phyloP scores from a whole-genome alignment of 176 grass and related monocot species.

The Oryza brachyantha region DNA sequence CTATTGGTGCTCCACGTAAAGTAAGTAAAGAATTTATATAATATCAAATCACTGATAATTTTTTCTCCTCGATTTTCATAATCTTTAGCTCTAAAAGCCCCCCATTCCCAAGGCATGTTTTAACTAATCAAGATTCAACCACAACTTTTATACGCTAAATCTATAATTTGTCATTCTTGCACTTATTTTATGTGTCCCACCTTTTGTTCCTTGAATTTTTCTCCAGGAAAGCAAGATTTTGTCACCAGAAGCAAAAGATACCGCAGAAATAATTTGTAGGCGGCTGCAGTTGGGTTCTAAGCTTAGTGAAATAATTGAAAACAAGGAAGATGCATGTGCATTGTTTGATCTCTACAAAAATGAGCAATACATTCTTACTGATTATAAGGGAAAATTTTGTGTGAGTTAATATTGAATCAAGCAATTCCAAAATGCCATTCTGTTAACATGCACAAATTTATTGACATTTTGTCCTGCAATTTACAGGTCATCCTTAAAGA shows the following conservation, averaged over 20 bases:
- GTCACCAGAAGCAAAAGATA: constrained; percentile 86
- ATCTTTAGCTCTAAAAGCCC: not conserved
- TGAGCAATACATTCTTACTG: constrained; percentile 75
- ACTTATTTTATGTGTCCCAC: constrained; percentile 11
- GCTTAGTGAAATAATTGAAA: constrained; percentile 73
- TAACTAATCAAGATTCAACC: not conserved
- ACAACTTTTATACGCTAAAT: not conserved
- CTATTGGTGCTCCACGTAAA: constrained; percentile 42
- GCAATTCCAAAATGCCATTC: constrained; percentile 7
- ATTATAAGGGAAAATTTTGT: constrained; percentile 67
- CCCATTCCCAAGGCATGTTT: not conserved
- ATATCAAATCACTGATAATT: not conserved
- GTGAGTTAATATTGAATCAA: constrained; percentile 52
- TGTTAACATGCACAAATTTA: not conserved
- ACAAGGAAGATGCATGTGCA: constrained; percentile 73
- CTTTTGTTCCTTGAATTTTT: not conserved
- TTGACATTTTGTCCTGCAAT: constrained; percentile 9
- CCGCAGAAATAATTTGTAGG: constrained; percentile 58
- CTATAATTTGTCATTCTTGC: not conserved
- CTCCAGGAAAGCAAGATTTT: constrained; percentile 53
- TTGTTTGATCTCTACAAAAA: constrained; percentile 83
- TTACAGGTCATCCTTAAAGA: constrained; percentile 90
- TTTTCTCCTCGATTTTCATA: not conserved
- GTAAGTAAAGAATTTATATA: constrained; percentile 40
- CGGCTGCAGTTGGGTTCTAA: constrained; percentile 78